Evolutionary conservation across 2,329 filamentous ascomycete species (phyloP).

Genomic region (Botrytis aclada): DNA sequence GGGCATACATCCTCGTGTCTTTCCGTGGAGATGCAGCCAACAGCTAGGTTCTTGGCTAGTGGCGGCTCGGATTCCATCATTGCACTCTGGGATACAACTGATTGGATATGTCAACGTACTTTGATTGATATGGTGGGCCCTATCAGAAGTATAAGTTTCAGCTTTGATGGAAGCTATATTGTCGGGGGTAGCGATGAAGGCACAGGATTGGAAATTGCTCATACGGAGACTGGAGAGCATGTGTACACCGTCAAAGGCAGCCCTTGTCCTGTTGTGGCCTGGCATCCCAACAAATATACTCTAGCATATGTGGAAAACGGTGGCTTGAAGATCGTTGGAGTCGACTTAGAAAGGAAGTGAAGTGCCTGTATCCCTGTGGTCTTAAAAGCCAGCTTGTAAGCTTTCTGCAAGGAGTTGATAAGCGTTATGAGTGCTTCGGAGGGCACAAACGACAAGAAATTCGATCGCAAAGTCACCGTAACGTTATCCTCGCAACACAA

Average conservation of each 20-base stretch:
- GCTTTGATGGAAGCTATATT: conserved; percentile 73
- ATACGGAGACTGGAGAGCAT: conserved; percentile 70
- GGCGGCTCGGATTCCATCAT: conserved; percentile 75
- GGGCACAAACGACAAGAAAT: background rate
- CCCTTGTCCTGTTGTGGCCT: conserved; percentile 64
- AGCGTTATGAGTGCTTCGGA: background rate
- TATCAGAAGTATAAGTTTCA: conserved; percentile 69
- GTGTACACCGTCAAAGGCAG: conserved; percentile 69
- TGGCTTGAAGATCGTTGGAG: conserved; percentile 58
- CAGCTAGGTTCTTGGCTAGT: conserved; percentile 68
- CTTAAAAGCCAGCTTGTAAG: background rate
- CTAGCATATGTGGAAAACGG: conserved; percentile 70
- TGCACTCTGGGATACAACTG: conserved; percentile 72
- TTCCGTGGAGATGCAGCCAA: conserved; percentile 66
- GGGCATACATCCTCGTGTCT: conserved; percentile 73
- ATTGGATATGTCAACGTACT: conserved; percentile 73
- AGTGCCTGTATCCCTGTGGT: background rate
- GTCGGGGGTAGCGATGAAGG: conserved; percentile 73
- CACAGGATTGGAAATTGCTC: conserved; percentile 64
- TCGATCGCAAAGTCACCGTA: background rate
- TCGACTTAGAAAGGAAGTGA: conserved; percentile 36
- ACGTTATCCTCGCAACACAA: background rate
- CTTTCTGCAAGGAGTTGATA: background rate
- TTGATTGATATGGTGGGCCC: conserved; percentile 66
- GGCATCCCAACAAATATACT: conserved; percentile 73